These are phyloP conservation scores for Colletotrichum sojae DNA, from an alignment of 2,329 filamentous ascomycete species.

Conservation along the genomic window DNA sequence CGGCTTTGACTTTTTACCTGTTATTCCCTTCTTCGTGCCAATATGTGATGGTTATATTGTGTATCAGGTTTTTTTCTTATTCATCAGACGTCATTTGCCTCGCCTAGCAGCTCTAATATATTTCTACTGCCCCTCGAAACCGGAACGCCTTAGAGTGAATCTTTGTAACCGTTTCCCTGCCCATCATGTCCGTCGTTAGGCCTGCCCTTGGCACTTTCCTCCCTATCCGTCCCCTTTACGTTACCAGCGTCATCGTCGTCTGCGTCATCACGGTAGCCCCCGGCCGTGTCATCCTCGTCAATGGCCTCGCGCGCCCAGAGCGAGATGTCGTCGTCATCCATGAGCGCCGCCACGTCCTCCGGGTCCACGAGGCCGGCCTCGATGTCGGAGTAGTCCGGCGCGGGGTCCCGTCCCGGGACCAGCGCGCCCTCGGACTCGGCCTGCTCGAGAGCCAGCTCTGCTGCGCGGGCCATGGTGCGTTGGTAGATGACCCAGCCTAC, in stretches of 20 bases:
- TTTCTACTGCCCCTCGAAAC: conserved; percentile 15
- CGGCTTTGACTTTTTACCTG: background rate
- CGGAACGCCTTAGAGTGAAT: conserved; percentile 21
- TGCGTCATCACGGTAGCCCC: conserved; percentile 47
- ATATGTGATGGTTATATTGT: background rate
- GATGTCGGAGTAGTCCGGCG: conserved; percentile 58
- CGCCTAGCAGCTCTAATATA: conserved; percentile 4
- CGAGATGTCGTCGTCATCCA: conserved; percentile 73
- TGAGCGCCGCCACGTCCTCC: conserved; percentile 66
- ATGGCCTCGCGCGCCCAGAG: conserved; percentile 65
- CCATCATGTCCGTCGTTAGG: conserved; percentile 10
- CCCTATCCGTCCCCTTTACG: background rate
- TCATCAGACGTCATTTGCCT: background rate
- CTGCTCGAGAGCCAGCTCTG: conserved; percentile 67
- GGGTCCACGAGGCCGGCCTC: conserved; percentile 62
- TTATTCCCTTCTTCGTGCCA: background rate
- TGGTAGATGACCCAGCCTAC: conserved; percentile 91
- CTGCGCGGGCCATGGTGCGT: conserved; percentile 74
- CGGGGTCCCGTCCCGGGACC: conserved; percentile 35
- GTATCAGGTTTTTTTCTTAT: background rate
- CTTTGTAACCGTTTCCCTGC: conserved; percentile 17
- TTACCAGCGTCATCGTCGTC: conserved; percentile 44
- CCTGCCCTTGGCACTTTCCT: conserved; percentile 9
- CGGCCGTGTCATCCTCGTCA: conserved; percentile 47
- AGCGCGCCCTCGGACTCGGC: conserved; percentile 43